These are phyloP conservation scores for Naganishia antarctica DNA, from an alignment of 768 basidiomycete genomes.

Conservation along the genomic window DNA sequence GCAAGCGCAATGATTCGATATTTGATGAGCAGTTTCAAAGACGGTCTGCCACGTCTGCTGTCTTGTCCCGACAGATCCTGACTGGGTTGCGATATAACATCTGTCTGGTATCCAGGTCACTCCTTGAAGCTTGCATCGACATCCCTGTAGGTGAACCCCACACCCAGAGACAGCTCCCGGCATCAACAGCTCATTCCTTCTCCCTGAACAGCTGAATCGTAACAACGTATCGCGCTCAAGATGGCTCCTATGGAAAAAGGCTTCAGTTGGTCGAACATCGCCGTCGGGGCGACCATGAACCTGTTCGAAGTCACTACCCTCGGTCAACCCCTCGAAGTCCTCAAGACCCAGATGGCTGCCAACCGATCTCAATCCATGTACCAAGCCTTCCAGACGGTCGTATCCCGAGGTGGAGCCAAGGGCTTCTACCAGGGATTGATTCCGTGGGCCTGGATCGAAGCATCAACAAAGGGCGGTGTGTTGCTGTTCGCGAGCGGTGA, in stretches of 20 bases:
- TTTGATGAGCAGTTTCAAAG: too few species aligned
- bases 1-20: too few species aligned
- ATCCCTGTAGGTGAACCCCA: too few species aligned
- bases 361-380: conserved; percentile 87
- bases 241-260: conserved; percentile 57
- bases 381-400: conserved; percentile 76
- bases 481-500: conserved; percentile 94
- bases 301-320: conserved; percentile 79
- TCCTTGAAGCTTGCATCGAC: too few species aligned
- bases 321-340: conserved; percentile 93
- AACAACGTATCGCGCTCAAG: too few species aligned
- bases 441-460: conserved; percentile 99
- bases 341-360: conserved; percentile 99
- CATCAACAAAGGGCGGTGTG: conserved; percentile 95
- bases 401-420: conserved; percentile 78
- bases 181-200: too few species aligned
- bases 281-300: conserved; percentile 45
- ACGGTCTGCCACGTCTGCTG: too few species aligned
- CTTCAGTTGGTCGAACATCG: conserved; percentile 51
- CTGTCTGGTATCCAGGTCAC: too few species aligned
- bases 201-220: too few species aligned
- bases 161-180: too few species aligned
- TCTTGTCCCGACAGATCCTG: too few species aligned
- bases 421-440: conserved; percentile 98
- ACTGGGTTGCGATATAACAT: too few species aligned